A percentile compares a stretch with the other conserved stretches of the same genome.
Conservation (phyloP, 768 basidiomycete genomes). For the Clitopilus passeckerianus region DNA sequence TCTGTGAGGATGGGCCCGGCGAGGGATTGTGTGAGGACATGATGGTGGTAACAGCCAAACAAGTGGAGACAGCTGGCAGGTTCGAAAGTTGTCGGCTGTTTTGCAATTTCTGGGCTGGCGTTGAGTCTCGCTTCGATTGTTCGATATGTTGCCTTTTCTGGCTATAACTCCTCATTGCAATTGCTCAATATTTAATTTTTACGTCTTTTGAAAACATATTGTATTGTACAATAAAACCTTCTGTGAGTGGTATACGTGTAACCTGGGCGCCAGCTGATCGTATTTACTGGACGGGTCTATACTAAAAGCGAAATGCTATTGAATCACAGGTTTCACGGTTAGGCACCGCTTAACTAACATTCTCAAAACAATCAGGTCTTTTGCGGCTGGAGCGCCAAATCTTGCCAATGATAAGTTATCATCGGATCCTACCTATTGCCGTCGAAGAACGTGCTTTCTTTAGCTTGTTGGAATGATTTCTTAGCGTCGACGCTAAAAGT, state of each 20-base stretch:
- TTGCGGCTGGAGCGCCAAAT: not conserved
- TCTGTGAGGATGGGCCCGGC: constrained; percentile 37
- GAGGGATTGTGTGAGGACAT: constrained; percentile 62
- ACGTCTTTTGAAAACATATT: not conserved
- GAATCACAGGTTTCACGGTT: not conserved
- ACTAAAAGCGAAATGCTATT: not conserved
- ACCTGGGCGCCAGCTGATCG: not conserved
- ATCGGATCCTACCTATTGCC: not conserved
- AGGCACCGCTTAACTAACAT: not conserved
- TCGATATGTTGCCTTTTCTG: constrained; percentile 34
- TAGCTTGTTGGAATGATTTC: not conserved
- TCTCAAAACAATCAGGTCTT: not conserved
- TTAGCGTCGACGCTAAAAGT: not conserved
- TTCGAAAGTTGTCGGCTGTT: constrained; percentile 18
- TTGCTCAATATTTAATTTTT: constrained; percentile 2
- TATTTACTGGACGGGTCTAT: not conserved
- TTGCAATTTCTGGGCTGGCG: constrained; percentile 1
- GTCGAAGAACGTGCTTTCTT: not conserved
- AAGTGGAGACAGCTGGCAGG: constrained; percentile 31
- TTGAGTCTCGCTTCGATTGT: constrained; percentile 20
- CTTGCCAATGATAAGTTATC: not conserved
- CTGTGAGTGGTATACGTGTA: not conserved
- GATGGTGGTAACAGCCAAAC: constrained; percentile 37
- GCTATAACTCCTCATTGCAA: constrained; percentile 17
- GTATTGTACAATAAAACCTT: not conserved